A percentile compares a stretch with the other conserved stretches of the same genome.
phyloP scores from a whole-genome alignment of 2,329 filamentous ascomycete genomes.

The Cryphonectria parasitica region DNA sequence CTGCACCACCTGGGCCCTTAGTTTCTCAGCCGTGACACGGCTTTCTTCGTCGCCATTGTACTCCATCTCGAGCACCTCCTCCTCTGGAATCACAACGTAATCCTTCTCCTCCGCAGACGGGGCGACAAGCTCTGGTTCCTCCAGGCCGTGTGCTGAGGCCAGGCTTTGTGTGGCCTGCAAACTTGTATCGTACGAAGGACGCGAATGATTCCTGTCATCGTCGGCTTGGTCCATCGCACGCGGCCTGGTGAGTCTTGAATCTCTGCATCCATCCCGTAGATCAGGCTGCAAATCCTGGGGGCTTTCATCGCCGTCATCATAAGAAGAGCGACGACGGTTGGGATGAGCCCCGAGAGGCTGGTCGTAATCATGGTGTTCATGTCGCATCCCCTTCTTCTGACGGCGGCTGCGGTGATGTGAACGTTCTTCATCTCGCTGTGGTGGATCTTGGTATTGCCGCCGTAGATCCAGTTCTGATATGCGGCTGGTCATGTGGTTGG shows the following conservation, averaged over 20 bases:
- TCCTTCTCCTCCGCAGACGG: neutral
- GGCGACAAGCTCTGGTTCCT: neutral
- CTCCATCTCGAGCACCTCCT: conserved; percentile 19
- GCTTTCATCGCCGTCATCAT: neutral
- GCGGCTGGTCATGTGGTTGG: neutral
- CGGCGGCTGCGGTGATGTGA: neutral
- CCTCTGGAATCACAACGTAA: conserved; percentile 25
- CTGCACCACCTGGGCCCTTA: conserved; percentile 23
- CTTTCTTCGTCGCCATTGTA: conserved; percentile 26
- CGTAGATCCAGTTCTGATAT: conserved; percentile 4
- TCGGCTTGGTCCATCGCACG: neutral
- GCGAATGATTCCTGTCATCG: neutral
- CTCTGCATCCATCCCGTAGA: no score
- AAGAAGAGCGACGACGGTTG: neutral
- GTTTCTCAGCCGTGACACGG: conserved; percentile 24
- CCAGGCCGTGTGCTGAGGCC: neutral
- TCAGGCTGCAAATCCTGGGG: neutral
- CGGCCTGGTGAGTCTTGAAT: no score
- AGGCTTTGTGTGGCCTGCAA: neutral
- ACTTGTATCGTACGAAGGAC: neutral
- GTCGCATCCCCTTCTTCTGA: neutral
- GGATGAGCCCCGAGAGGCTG: neutral
- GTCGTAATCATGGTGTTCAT: neutral
- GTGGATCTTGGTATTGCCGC: neutral
- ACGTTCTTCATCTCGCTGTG: neutral